A percentile compares a stretch with the other conserved stretches of the same genome.
phyloP scores from a whole-genome alignment of 140 eudicot species.

The Eryngium alpinum region DNA sequence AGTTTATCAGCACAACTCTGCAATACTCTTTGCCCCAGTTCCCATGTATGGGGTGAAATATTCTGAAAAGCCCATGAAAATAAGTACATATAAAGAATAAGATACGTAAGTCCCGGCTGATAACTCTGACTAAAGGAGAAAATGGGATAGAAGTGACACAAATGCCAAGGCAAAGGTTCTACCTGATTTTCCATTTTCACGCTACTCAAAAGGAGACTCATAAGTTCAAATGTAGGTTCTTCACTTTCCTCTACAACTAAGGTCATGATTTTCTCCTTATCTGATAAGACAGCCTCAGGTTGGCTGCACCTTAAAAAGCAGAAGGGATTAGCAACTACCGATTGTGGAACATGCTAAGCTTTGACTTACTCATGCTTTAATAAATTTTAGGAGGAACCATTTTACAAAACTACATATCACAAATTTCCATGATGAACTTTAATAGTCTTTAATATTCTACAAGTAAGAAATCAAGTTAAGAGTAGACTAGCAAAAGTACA shows the following conservation, averaged over 20 bases:
- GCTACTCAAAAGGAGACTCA: constrained; percentile 18
- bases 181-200: constrained; percentile 20
- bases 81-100: not conserved
- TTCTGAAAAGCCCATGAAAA: constrained; percentile 27
- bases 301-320: constrained; percentile 21
- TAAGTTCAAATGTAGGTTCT: constrained; percentile 22
- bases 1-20: constrained; percentile 40
- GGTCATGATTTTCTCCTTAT: constrained; percentile 37
- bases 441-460: not conserved
- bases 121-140: not conserved
- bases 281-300: constrained; percentile 9
- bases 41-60: constrained; percentile 47
- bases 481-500: not conserved
- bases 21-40: constrained; percentile 54
- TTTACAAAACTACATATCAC: too few relatives aligned
- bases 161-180: not conserved
- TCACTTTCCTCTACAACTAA: constrained; percentile 33
- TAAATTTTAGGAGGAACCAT: too few relatives aligned
- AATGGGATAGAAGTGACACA: not conserved
- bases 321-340: not conserved
- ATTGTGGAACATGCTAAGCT: not conserved
- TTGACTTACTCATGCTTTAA: too few relatives aligned
- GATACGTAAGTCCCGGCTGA: not conserved
- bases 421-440: not conserved
- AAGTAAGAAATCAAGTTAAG: not conserved